Conservation (phyloP, 2,329 filamentous ascomycete genomes). For the Dactylonectria estremocensis region DNA sequence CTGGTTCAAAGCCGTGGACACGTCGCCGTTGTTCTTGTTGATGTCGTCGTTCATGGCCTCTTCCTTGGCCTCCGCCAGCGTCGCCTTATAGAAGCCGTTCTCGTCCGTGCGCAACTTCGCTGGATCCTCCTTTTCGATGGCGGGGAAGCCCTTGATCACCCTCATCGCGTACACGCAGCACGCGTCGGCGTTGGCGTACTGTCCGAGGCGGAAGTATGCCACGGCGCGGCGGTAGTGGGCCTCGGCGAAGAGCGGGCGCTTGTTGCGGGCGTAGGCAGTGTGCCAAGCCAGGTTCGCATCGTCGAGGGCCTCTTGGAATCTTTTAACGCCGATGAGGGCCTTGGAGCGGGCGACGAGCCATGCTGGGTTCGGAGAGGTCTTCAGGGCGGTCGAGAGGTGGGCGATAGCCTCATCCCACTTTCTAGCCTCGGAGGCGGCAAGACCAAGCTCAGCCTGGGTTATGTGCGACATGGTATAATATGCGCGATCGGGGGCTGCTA, state of each 20-base stretch:
- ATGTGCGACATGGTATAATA: conserved; percentile 64
- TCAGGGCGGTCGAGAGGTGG: conserved; percentile 78
- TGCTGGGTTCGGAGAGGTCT: conserved; percentile 75
- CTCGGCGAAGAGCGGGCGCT: conserved; percentile 82
- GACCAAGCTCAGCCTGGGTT: conserved; percentile 70
- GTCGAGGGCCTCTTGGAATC: conserved; percentile 75
- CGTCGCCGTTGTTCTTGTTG: conserved; percentile 41
- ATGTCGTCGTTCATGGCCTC: conserved; percentile 51
- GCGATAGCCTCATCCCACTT: conserved; percentile 79
- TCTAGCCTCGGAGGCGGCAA: conserved; percentile 73
- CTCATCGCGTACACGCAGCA: conserved; percentile 74
- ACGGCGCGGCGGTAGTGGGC: conserved; percentile 87
- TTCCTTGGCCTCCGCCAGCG: conserved; percentile 48
- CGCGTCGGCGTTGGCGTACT: conserved; percentile 82
- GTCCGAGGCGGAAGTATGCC: conserved; percentile 77
- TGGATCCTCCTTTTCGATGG: conserved; percentile 53
- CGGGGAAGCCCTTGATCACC: conserved; percentile 52
- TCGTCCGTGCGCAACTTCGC: conserved; percentile 55
- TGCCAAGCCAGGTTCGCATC: conserved; percentile 79
- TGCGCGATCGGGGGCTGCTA: not conserved
- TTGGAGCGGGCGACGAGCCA: conserved; percentile 90
- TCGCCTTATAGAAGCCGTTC: conserved; percentile 64
- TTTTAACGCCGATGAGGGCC: conserved; percentile 77
- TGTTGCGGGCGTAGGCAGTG: conserved; percentile 76
- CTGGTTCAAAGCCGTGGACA: conserved; percentile 13